phyloP scores from a whole-genome alignment of 2,329 filamentous ascomycete genomes.

The Nigrograna mackinnonii region DNA sequence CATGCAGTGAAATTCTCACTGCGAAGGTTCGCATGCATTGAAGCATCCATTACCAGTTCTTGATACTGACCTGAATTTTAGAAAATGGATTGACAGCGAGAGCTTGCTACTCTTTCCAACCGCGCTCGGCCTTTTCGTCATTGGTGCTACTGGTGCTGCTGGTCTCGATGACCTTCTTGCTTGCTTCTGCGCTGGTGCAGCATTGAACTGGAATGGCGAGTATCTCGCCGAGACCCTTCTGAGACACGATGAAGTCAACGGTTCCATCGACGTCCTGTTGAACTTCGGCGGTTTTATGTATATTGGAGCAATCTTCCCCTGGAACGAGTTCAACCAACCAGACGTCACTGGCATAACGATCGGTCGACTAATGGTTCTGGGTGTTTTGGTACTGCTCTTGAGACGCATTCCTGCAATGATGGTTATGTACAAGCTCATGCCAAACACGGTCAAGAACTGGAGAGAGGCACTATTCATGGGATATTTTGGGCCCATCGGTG shows the following conservation, averaged over 20 bases:
- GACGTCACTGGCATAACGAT: constrained; percentile 27
- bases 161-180: constrained; percentile 62
- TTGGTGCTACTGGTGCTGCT: constrained; percentile 60
- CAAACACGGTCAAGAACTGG: constrained; percentile 50
- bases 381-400: constrained; percentile 55
- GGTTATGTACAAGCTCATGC: constrained; percentile 57
- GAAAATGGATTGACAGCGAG: constrained; percentile 6
- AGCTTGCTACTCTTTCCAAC: constrained; percentile 1
- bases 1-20: constrained; percentile 47
- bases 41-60: not conserved
- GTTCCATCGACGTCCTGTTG: constrained; percentile 57
- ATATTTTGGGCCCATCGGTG: constrained; percentile 49
- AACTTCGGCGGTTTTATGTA: constrained; percentile 63
- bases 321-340: constrained; percentile 53
- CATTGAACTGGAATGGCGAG: constrained; percentile 62
- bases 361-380: constrained; percentile 54
- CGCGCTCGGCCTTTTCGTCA: constrained; percentile 52
- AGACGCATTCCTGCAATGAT: constrained; percentile 59
- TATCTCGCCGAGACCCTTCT: constrained; percentile 56
- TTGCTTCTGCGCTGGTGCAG: constrained; percentile 61
- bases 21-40: constrained; percentile 37
- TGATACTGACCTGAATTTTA: not conserved
- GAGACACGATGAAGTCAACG: constrained; percentile 22
- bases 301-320: constrained; percentile 57
- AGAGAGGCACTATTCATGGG: constrained; percentile 63